phyloP scores from a whole-genome alignment of 2,329 filamentous ascomycete genomes.

The Trichoderma breve region DNA sequence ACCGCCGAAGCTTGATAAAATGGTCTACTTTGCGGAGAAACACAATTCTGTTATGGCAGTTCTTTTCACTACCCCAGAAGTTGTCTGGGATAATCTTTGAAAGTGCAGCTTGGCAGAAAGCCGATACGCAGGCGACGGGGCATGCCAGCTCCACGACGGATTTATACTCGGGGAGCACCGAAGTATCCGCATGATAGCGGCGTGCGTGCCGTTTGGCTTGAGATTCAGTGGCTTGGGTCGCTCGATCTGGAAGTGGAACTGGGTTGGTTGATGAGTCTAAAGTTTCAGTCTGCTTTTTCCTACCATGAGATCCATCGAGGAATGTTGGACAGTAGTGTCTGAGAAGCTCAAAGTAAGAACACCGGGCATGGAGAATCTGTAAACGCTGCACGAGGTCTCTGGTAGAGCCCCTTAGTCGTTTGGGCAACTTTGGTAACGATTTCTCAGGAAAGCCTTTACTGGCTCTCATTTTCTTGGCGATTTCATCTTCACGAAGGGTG shows the following conservation, averaged over 20 bases:
- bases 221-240: background rate
- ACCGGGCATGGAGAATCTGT: slow-evolving; percentile 68
- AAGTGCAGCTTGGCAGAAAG: slow-evolving; percentile 79
- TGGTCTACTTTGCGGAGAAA: slow-evolving; percentile 69
- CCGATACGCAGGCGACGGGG: slow-evolving; percentile 67
- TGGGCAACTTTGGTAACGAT: slow-evolving; percentile 49
- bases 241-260: background rate
- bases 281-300: background rate
- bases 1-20: slow-evolving; percentile 75
- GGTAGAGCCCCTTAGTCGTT: slow-evolving; percentile 63
- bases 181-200: slow-evolving; percentile 13
- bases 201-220: background rate
- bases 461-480: slow-evolving; percentile 40
- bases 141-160: slow-evolving; percentile 67
- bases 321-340: slow-evolving; percentile 72
- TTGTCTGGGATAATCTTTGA: slow-evolving; percentile 68
- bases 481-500: slow-evolving; percentile 80
- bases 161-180: slow-evolving; percentile 23
- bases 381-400: slow-evolving; percentile 63
- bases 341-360: slow-evolving; percentile 76
- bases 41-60: slow-evolving; percentile 55
- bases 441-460: slow-evolving; percentile 20
- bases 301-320: slow-evolving; percentile 26
- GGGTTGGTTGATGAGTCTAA: background rate
- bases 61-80: slow-evolving; percentile 66